Base-by-base conservation (phyloP, 495 filamentous ascomycete species). In the Choiromyces venosus region DNA sequence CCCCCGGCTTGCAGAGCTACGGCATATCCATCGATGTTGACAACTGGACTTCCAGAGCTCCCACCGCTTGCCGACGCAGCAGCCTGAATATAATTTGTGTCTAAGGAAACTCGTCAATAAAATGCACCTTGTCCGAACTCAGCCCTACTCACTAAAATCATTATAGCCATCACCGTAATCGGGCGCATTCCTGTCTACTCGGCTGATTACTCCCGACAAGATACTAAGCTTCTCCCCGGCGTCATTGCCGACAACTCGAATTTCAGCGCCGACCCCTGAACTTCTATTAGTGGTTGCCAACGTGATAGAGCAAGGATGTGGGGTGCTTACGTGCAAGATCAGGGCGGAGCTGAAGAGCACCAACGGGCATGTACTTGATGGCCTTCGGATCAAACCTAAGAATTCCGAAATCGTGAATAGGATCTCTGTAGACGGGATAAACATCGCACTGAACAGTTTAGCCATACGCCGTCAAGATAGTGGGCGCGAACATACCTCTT, bases 61-160 rank as follows among this genome's bases (percentile, higher is more conserved):
- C 95, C 95, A 71, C 95, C 95, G 82, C 92, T 97, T 16, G 95
- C 95, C 9, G 95, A 94, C 37, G 95, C 95, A 19, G 94, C 96
- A 73, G 95, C 95, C 85, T 99, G 95, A 74, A 98, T 98, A 83
- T 99, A 99, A 82, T 97, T 97, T 42, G 95, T 99, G 81, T 99
- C 77, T 79, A 21, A 25, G 14, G 21, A 64, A 73, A 67, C 52
- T 40, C 10, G 56, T 71, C 61, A 74, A 66, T 52, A 37, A 70
- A 38, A 65, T 56, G 4, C n/a, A 52, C 44, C 14, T 9, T 39
- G 37, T 21, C 65, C 66, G 4, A 73, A 69, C 70, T 69, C 36
- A 39, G 35, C 42, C 65, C 21, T 68, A 79, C 77, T 76, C 44
- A 79, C 77, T 99, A 86, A 99, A 99, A 81, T 99, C 95, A 82